A percentile compares a stretch with the other conserved stretches of the same genome.
Evolutionary conservation across 2,329 filamentous ascomycete species (phyloP).

Genomic region (Xylariaceae sp.): DNA sequence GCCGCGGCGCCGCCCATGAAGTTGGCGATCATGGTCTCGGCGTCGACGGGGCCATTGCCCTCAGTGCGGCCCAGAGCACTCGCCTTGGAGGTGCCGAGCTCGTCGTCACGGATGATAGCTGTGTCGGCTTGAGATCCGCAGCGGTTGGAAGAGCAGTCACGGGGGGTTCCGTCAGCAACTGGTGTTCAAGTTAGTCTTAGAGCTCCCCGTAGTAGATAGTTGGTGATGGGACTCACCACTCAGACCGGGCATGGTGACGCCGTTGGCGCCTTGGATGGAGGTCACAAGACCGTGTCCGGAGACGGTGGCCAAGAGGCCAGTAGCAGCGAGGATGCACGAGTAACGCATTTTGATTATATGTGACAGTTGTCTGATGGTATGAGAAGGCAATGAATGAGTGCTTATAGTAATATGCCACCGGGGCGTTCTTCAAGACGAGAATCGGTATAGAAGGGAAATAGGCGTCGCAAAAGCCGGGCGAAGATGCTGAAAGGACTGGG

Average conservation of each 20-base stretch:
- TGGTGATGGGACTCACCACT: conserved; percentile 14
- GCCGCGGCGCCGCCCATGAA: conserved; percentile 52
- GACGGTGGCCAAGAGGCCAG: conserved; percentile 23
- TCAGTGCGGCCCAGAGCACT: conserved; percentile 61
- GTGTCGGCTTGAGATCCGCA: conserved; percentile 67
- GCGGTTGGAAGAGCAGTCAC: conserved; percentile 57
- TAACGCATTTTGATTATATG: conserved; percentile 24
- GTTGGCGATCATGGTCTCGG: conserved; percentile 49
- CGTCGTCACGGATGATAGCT: conserved; percentile 61
- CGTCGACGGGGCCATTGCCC: conserved; percentile 54
- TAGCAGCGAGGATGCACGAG: conserved; percentile 19
- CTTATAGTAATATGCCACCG: conserved; percentile 19
- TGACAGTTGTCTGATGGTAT: neutral
- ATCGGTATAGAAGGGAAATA: conserved; percentile 9
- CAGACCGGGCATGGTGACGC: conserved; percentile 28
- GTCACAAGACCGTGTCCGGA: conserved; percentile 28
- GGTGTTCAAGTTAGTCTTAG: neutral
- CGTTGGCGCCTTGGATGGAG: conserved; percentile 27
- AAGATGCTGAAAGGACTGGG: conserved; percentile 3
- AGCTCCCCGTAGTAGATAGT: neutral
- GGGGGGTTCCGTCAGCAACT: conserved; percentile 63
- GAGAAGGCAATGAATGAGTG: neutral
- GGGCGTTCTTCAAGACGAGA: conserved; percentile 17
- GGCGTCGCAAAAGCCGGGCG: conserved; percentile 11
- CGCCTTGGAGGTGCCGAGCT: conserved; percentile 51